phyloP scores from a whole-genome alignment of 163 green algal species.

The Volvox carteri region DNA sequence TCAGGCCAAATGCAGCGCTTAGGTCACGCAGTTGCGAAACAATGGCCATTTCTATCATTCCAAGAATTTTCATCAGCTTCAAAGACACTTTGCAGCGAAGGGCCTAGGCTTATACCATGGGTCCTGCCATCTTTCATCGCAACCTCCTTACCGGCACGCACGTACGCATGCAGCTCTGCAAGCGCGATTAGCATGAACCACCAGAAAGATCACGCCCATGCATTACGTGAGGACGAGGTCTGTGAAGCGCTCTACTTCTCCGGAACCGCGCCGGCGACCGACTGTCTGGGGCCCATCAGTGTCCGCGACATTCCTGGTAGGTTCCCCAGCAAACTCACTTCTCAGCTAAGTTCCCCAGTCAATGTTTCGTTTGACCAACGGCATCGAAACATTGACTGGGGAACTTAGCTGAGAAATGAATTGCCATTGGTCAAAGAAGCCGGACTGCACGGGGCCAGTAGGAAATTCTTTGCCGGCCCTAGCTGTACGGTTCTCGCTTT shows the following conservation, averaged over 20 bases:
- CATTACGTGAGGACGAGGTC: neutral
- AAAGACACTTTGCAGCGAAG: too few relatives aligned
- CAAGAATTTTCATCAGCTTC: too few relatives aligned
- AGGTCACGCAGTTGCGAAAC: too few relatives aligned
- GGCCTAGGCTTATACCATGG: too few relatives aligned
- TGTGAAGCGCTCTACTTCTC: slow-evolving; percentile 38
- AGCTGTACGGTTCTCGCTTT: too few relatives aligned
- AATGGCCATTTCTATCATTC: too few relatives aligned
- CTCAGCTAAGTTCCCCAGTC: neutral
- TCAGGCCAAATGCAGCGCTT: too few relatives aligned
- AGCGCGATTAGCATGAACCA: too few relatives aligned
- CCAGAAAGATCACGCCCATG: neutral
- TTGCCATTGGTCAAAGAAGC: too few relatives aligned
- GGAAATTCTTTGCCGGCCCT: neutral
- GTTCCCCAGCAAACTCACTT: neutral
- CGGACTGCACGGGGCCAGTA: too few relatives aligned
- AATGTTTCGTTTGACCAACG: neutral
- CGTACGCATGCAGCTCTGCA: neutral
- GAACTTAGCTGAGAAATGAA: neutral
- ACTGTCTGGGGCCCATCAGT: neutral
- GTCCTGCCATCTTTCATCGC: neutral
- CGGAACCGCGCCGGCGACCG: neutral
- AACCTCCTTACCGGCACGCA: neutral
- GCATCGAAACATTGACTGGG: neutral
- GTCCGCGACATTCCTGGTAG: neutral